phyloP scores from a whole-genome alignment of 1,139 yeast species.

The Kodamaea sp. region DNA sequence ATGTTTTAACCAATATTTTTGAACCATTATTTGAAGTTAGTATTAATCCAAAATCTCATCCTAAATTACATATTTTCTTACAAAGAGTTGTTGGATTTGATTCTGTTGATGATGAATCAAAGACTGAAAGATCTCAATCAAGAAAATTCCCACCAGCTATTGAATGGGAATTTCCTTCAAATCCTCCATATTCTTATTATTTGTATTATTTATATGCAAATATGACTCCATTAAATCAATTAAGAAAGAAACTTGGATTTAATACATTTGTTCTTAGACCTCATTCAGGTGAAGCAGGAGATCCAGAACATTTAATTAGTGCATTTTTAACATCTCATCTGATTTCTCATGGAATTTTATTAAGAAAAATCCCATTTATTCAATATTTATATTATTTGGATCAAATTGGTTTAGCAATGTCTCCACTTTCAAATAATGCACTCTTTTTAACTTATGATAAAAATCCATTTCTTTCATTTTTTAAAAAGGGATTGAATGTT shows the following conservation, averaged over 20 bases:
- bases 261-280: conserved; percentile 93
- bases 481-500: conserved; percentile 89
- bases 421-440: conserved; percentile 95
- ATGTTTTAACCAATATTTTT: conserved; percentile 73
- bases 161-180: conserved; percentile 70
- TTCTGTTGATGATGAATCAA: conserved; percentile 97
- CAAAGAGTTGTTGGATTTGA: conserved; percentile 97
- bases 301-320: conserved; percentile 91
- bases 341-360: conserved; percentile 89
- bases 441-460: conserved; percentile 92
- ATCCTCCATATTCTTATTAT: conserved; percentile 98
- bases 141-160: conserved; percentile 80
- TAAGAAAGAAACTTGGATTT: conserved; percentile 69
- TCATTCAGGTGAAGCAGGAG: conserved; percentile 99
- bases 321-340: conserved; percentile 89
- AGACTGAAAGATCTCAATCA: conserved; percentile 71
- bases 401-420: conserved; percentile 98
- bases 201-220: conserved; percentile 85
- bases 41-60: conserved; percentile 76
- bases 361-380: conserved; percentile 89
- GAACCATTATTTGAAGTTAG: conserved; percentile 92
- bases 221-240: conserved; percentile 76
- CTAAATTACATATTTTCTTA: conserved; percentile 80
- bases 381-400: conserved; percentile 91
- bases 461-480: conserved; percentile 85